Evolutionary conservation across 345 rosid species (phyloP).

Genomic region (Sonneratia caseolaris): DNA sequence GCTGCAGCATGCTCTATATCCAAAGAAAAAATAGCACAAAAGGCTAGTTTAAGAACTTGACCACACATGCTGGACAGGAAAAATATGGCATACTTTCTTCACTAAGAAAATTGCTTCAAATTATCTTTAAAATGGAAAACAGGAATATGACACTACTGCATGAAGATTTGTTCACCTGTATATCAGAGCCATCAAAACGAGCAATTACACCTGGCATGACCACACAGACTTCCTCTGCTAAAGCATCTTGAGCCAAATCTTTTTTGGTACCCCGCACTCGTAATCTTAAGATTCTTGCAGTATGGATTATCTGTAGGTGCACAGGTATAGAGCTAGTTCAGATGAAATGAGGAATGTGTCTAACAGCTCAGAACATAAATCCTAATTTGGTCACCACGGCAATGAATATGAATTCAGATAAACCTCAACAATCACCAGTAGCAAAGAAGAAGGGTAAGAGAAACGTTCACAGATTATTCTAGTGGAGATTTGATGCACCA

Average conservation of each 20-base stretch:
- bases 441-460: background rate
- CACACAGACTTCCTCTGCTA: constrained; percentile 61
- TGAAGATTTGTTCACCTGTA: constrained; percentile 36
- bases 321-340: background rate
- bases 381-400: background rate
- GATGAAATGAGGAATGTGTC: background rate
- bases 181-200: constrained; percentile 70
- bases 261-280: constrained; percentile 65
- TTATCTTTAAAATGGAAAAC: background rate
- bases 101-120: background rate
- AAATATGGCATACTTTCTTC: background rate
- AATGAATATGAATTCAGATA: background rate
- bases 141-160: background rate
- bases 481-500: background rate
- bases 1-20: constrained; percentile 56
- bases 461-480: background rate
- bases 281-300: constrained; percentile 54
- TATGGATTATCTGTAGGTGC: constrained; percentile 44
- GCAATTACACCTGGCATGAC: constrained; percentile 72
- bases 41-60: background rate
- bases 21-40: constrained; percentile 4
- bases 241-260: constrained; percentile 48
- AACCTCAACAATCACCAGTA: background rate
- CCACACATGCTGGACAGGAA: background rate
- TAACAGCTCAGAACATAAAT: background rate